Evolutionary conservation across 2,329 filamentous ascomycete genomes (phyloP), one percentile per base, ranked within the genome.

Genomic region (Monilinia polystroma): DNA sequence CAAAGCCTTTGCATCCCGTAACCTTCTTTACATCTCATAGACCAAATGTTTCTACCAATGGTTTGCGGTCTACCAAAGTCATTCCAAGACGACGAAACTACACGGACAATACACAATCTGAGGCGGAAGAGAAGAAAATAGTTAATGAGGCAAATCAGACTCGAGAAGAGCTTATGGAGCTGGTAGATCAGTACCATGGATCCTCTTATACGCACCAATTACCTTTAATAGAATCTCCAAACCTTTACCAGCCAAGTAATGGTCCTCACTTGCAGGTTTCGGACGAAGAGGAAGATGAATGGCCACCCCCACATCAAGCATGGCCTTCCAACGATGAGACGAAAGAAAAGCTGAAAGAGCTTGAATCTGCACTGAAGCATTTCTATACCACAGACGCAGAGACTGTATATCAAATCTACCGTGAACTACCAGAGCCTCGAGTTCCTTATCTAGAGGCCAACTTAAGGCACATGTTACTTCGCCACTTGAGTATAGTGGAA

Each of bases 141-240:
- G 14, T 35, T 23, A 58, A 60, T 49, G 60, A 63, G 38, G 49
- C 67, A 51, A 72, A 72, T 68, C 68, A 64, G n/a, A 74, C 74
- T 6, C 76, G 79, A 72, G 73, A 82, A 32, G 80, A 85, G 59
- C 80, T 88, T 38, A 78, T 87, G 67, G 79, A 78, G 0, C 77
- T 87, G 57, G 81, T 89, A 55, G 81, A 82, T 53, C 79, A 81
- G 26, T 82, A 82, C 53, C 78, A 80, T 54, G 80, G 80, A 58
- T 78, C 78, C 23, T 79, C 79, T 7, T 81, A 84, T 14, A 81
- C 86, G 18, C 83, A 87, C 38, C 81, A 86, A 68, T 76, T 87
- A 53, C 77, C 82, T 45, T 80, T 81, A 55, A 74, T 85, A 57
- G 79, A 79, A 32, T 83, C 87, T 67, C 85, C 84, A 0, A 71